Conservation (phyloP, 108 stramenopile genomes). For the Nitzschia sp. region DNA sequence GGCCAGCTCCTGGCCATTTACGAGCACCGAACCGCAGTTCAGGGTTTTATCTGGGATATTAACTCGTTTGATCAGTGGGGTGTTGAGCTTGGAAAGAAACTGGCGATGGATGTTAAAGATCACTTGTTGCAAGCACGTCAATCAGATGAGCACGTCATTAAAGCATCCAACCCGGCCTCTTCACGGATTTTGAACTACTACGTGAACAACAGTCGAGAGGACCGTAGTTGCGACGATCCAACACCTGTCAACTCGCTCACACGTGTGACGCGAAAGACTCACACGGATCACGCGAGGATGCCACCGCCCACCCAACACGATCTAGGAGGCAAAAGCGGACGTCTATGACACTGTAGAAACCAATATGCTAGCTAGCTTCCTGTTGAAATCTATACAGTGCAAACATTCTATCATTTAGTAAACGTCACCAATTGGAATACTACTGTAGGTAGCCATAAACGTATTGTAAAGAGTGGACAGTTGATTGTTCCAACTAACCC, state of each 20-base stretch:
- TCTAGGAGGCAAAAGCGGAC: slow-evolving; percentile 32
- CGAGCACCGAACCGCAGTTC: slow-evolving; percentile 98
- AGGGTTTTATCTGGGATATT: slow-evolving; percentile 99
- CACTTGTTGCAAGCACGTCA: slow-evolving; percentile 70
- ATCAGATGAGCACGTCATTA: slow-evolving; percentile 45
- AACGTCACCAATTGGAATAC: no score
- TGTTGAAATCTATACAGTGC: no score
- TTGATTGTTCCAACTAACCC: not conserved
- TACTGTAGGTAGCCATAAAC: no score
- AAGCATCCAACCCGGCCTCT: slow-evolving; percentile 78
- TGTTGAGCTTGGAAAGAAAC: slow-evolving; percentile 98
- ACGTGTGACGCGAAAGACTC: slow-evolving; percentile 65
- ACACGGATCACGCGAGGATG: slow-evolving; percentile 41
- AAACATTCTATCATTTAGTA: no score
- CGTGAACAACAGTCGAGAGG: slow-evolving; percentile 56
- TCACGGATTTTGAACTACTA: slow-evolving; percentile 86
- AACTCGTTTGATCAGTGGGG: slow-evolving; percentile 99
- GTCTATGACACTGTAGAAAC: slow-evolving; percentile 22
- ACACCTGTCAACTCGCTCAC: slow-evolving; percentile 43
- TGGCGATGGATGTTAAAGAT: slow-evolving; percentile 88
- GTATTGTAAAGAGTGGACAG: no score
- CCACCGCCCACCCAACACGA: slow-evolving; percentile 31
- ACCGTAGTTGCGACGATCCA: slow-evolving; percentile 14
- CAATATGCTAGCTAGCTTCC: not conserved
- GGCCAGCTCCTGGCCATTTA: slow-evolving; percentile 97